Evolutionary conservation across 257 asterid genomes (phyloP).

Genomic region (Mentha longifolia): DNA sequence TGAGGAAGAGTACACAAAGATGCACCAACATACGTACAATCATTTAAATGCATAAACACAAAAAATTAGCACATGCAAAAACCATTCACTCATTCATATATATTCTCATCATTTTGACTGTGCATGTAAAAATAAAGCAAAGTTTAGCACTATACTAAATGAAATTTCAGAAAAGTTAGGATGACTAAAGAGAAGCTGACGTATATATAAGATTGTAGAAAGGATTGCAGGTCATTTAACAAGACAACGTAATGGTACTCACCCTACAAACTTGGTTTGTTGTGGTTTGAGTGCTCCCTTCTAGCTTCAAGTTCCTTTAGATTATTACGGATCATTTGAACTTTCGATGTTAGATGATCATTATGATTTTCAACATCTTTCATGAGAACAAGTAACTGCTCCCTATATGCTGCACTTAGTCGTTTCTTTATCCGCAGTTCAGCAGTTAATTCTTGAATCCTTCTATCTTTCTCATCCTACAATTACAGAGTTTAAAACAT

Average conservation of each 20-base stretch:
- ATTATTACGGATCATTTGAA: slow-evolving; percentile 53
- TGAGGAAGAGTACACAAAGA: not conserved
- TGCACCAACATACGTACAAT: not conserved
- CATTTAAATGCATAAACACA: not conserved
- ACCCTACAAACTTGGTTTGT: slow-evolving; percentile 39
- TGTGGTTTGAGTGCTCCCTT: slow-evolving; percentile 44
- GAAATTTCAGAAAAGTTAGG: not conserved
- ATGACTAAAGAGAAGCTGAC: slow-evolving; percentile 6
- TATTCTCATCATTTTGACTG: slow-evolving; percentile 18
- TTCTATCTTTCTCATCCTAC: slow-evolving; percentile 80
- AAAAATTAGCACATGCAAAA: slow-evolving; percentile 8
- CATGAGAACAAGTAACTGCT: slow-evolving; percentile 65
- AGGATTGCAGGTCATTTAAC: slow-evolving; percentile 6
- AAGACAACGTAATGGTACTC: slow-evolving; percentile 30
- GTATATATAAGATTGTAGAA: slow-evolving; percentile 8
- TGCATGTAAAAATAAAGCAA: not conserved
- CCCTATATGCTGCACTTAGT: slow-evolving; percentile 65
- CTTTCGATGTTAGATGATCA: slow-evolving; percentile 59
- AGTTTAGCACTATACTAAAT: slow-evolving; percentile 5
- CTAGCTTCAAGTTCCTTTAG: slow-evolving; percentile 60
- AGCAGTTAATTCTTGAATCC: slow-evolving; percentile 73
- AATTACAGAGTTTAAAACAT: slow-evolving; percentile 25
- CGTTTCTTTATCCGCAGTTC: slow-evolving; percentile 71
- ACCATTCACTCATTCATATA: slow-evolving; percentile 5
- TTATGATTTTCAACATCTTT: slow-evolving; percentile 71